Evolutionary conservation across 148 eudicot genomes (phyloP), one percentile per base, ranked within the genome.

Genomic region (Heliosperma pusillum): DNA sequence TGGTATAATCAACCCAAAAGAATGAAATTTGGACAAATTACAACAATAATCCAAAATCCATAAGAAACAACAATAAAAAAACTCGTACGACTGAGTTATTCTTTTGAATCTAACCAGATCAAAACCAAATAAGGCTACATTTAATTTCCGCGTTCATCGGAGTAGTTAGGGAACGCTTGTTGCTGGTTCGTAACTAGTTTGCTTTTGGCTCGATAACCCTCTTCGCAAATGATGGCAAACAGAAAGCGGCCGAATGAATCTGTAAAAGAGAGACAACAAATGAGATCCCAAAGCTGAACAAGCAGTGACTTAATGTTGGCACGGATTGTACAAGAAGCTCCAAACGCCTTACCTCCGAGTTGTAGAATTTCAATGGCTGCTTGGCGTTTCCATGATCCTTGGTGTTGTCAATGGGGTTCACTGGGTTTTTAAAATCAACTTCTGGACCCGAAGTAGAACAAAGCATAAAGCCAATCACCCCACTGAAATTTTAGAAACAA

Each of bases 391-490:
- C 86, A 4, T 82, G 80, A 75, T 74, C 69, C 11, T 84, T 89
- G 25, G 80, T 74, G 52, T 78, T 82, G 61, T 92, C 97, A 74
- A 95, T 92, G 3, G 97, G 87, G 87, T 92, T 90, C 71, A 92
- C 80, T 9, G 98, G 98, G 78, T 88, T 73, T 87, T 86, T 95
- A 72, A 95, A 95, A 84, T 95, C 89, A 69, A 95, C 98, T 6
- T 71, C 60, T 13, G 96, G 93, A 42, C 98, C 98, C 85, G 90
- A 96, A 0, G 97, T 95, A 1, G 98, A 92, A 81, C 98, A 95
- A 53, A 92, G 89, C 98, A 92, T 95, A 77, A 95, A 95, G 66
- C 98, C 98, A 62, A 95, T 95, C 55, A 92, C 92, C 22, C 97
- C 98, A 83, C 98, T 95, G 89, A 73, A 83, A 87, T 59, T 61